Evolutionary conservation across 495 filamentous ascomycete genomes (phyloP).

Genomic region (Aspergillus cavernicola): DNA sequence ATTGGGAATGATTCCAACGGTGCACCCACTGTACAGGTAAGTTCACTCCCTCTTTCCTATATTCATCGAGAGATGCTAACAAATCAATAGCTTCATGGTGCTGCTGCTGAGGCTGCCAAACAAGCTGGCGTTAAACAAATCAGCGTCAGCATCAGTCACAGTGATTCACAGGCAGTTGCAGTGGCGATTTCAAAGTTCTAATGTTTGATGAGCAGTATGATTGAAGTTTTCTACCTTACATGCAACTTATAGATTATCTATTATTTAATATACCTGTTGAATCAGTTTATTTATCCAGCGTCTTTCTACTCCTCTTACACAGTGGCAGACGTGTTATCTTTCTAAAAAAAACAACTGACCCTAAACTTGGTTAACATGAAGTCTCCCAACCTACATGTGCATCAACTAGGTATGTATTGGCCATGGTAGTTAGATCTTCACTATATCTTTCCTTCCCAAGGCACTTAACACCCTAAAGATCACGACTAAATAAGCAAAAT

Average conservation of each 20-base stretch:
- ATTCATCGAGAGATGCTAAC: constrained; percentile 24
- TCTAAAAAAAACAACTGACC: no score
- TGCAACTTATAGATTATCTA: constrained; percentile 10
- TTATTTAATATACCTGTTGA: constrained; percentile 5
- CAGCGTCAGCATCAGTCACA: constrained; percentile 92
- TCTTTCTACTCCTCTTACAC: no score
- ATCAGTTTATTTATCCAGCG: no score
- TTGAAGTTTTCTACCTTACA: constrained; percentile 9
- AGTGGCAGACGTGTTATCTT: no score
- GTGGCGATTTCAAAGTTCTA: constrained; percentile 81
- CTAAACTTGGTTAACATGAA: no score
- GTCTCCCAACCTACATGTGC: no score
- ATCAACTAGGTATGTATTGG: no score
- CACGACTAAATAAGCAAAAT: background rate
- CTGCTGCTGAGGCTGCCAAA: constrained; percentile 74
- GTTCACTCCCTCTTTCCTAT: constrained; percentile 25
- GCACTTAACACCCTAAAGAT: no score
- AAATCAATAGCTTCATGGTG: constrained; percentile 68
- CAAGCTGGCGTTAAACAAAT: constrained; percentile 81
- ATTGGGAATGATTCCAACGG: constrained; percentile 76
- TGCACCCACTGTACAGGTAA: constrained; percentile 79
- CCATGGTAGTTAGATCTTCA: no score
- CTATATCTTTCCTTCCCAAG: no score
- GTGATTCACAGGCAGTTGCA: constrained; percentile 85
- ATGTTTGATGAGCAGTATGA: constrained; percentile 14